Conservation (phyloP, 2,329 filamentous ascomycete genomes). For the Coniochaeta prunicola region DNA sequence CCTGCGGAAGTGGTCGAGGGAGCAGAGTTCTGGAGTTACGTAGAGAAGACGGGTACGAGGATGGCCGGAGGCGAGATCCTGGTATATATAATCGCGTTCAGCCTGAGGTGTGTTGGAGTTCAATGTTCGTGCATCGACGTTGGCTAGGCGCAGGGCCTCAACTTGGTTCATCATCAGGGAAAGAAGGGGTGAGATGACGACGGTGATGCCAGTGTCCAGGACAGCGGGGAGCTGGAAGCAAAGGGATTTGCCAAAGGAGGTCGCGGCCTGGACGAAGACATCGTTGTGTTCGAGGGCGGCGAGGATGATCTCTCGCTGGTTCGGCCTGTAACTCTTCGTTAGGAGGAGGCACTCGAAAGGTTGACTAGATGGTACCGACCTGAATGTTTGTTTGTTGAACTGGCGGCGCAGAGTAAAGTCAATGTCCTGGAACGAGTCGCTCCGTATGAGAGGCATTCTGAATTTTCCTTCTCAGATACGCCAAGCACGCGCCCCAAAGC, state of each 20-base stretch:
- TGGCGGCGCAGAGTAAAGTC: slow-evolving; percentile 68
- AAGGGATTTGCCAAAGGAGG: slow-evolving; percentile 85
- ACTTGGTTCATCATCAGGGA: slow-evolving; percentile 72
- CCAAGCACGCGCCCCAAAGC: not conserved
- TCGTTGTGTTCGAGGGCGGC: slow-evolving; percentile 77
- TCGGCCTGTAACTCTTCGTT: slow-evolving; percentile 45
- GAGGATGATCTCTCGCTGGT: slow-evolving; percentile 81
- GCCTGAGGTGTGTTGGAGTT: slow-evolving; percentile 69
- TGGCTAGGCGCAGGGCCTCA: slow-evolving; percentile 63
- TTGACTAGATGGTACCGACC: slow-evolving; percentile 28
- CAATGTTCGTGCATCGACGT: slow-evolving; percentile 75
- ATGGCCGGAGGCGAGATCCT: slow-evolving; percentile 81
- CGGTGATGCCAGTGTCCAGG: slow-evolving; percentile 79
- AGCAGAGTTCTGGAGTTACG: slow-evolving; percentile 86
- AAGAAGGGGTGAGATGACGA: slow-evolving; percentile 82
- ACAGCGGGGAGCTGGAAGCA: slow-evolving; percentile 91
- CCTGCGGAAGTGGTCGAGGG: slow-evolving; percentile 67
- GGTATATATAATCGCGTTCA: slow-evolving; percentile 63
- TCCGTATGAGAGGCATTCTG: slow-evolving; percentile 26
- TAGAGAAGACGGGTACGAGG: slow-evolving; percentile 79
- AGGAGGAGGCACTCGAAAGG: not conserved
- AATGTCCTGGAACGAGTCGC: slow-evolving; percentile 52
- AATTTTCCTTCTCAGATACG: not conserved
- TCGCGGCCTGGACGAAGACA: slow-evolving; percentile 88
- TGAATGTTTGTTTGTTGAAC: slow-evolving; percentile 67